Percentiles rank a stretch among this genome's conserved stretches.
These are phyloP conservation scores for Trichoderma asperelloides DNA, from an alignment of 495 filamentous ascomycete genomes.

Conservation along the genomic window DNA sequence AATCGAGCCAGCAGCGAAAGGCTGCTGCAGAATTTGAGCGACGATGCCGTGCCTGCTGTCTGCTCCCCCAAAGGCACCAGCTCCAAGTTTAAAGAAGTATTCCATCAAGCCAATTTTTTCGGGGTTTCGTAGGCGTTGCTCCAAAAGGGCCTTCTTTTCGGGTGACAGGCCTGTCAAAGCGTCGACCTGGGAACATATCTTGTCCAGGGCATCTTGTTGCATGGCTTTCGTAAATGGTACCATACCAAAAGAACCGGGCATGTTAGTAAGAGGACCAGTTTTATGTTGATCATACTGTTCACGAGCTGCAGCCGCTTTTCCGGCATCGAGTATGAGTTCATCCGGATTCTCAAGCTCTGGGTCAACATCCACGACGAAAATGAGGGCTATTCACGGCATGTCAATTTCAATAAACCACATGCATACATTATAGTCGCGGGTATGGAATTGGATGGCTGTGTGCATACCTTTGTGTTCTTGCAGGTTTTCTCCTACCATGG, in stretches of 20 bases:
- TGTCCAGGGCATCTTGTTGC: background rate
- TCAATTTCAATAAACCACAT: background rate
- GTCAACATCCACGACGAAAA: background rate
- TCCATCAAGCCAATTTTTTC: background rate
- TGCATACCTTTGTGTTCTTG: slow-evolving; percentile 32
- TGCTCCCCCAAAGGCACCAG: background rate
- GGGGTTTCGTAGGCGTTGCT: background rate
- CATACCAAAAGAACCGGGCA: background rate
- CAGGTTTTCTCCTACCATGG: slow-evolving; percentile 39
- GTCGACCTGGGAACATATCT: background rate
- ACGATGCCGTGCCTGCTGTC: background rate
- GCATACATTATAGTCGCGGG: background rate
- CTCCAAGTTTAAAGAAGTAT: background rate
- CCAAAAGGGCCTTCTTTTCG: background rate
- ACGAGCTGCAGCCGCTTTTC: background rate
- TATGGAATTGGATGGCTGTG: background rate
- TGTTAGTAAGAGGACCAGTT: background rate
- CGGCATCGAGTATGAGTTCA: background rate
- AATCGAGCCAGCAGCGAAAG: background rate
- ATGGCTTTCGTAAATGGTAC: background rate
- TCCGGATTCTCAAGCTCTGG: background rate
- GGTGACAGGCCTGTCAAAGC: background rate
- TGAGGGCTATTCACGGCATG: background rate
- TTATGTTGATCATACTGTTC: background rate
- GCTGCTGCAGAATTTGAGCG: background rate